Evolutionary conservation across 1,284 basidiomycete genomes (phyloP).

Genomic region (Retiboletus flavoniger): DNA sequence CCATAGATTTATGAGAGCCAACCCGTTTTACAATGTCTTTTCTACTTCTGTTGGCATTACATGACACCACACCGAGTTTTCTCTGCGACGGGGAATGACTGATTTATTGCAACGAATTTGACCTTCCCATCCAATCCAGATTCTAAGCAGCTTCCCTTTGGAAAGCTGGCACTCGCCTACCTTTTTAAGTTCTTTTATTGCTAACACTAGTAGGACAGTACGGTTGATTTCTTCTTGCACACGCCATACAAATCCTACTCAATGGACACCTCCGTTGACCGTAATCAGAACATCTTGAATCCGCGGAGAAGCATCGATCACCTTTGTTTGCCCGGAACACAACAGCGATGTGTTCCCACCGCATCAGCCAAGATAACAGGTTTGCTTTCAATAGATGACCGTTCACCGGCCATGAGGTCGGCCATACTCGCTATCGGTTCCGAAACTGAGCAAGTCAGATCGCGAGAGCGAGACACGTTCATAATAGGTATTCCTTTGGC

Average conservation of each 20-base stretch:
- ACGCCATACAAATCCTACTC: slow-evolving; percentile 2
- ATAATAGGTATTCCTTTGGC: neutral
- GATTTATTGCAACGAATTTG: slow-evolving; percentile 16
- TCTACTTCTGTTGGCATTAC: slow-evolving; percentile 15
- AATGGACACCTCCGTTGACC: neutral
- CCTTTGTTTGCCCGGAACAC: neutral
- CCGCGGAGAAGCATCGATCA: neutral
- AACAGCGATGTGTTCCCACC: neutral
- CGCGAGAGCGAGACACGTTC: slow-evolving; percentile 1
- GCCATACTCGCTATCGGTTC: neutral
- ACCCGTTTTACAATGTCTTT: slow-evolving; percentile 18
- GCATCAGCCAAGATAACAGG: neutral
- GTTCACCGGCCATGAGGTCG: neutral
- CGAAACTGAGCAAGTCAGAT: slow-evolving; percentile 1
- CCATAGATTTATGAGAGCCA: slow-evolving; percentile 28
- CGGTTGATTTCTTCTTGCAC: slow-evolving; percentile 1
- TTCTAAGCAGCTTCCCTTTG: neutral
- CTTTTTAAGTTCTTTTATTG: neutral
- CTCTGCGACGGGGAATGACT: slow-evolving; percentile 2
- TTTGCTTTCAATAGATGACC: neutral
- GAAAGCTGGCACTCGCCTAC: neutral
- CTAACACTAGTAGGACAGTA: neutral
- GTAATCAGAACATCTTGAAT: neutral
- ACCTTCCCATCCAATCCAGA: slow-evolving; percentile 2
- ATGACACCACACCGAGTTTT: slow-evolving; percentile 6